These are phyloP conservation scores for Buxus sempervirens DNA, from an alignment of 164 flowering plant species.

Conservation along the genomic window DNA sequence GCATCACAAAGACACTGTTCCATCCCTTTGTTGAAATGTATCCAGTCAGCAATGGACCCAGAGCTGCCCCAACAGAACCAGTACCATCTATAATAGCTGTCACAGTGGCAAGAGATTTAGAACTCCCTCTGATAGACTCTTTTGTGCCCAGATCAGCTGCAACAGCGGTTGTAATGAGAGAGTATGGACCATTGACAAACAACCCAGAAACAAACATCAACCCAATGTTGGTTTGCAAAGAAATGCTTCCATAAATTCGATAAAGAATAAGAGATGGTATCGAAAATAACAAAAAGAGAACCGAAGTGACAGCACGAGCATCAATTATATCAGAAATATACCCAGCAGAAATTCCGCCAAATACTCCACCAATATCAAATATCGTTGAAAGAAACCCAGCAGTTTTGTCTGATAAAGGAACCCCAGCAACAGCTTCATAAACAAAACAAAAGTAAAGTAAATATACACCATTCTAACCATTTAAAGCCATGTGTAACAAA, in stretches of 20 bases:
- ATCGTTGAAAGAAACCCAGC: constrained; percentile 89
- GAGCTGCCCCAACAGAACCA: constrained; percentile 97
- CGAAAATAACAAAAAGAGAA: constrained; percentile 58
- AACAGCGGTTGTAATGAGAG: constrained; percentile 97
- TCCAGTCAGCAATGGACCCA: constrained; percentile 91
- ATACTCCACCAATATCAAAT: constrained; percentile 89
- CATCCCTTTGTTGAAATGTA: constrained; percentile 88
- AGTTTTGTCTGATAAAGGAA: constrained; percentile 70
- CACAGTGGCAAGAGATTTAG: constrained; percentile 96
- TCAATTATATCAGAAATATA: constrained; percentile 75
- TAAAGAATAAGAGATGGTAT: constrained; percentile 77
- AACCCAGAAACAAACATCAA: constrained; percentile 84
- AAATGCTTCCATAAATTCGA: constrained; percentile 67
- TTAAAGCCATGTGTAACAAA: background rate
- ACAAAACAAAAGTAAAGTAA: constrained; percentile 12
- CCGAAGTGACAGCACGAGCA: constrained; percentile 86
- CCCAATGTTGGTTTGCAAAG: constrained; percentile 51
- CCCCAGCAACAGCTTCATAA: constrained; percentile 85
- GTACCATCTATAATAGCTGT: constrained; percentile 98
- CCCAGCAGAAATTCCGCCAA: constrained; percentile 90
- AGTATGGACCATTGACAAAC: constrained; percentile 92
- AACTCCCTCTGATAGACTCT: constrained; percentile 56
- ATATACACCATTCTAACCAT: background rate
- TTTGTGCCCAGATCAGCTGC: constrained; percentile 96
- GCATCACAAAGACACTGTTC: constrained; percentile 86